Percentiles rank a stretch among this genome's conserved stretches.
phyloP scores from a whole-genome alignment of 192 early-diverging fungal genomes.

The Podila horticola region DNA sequence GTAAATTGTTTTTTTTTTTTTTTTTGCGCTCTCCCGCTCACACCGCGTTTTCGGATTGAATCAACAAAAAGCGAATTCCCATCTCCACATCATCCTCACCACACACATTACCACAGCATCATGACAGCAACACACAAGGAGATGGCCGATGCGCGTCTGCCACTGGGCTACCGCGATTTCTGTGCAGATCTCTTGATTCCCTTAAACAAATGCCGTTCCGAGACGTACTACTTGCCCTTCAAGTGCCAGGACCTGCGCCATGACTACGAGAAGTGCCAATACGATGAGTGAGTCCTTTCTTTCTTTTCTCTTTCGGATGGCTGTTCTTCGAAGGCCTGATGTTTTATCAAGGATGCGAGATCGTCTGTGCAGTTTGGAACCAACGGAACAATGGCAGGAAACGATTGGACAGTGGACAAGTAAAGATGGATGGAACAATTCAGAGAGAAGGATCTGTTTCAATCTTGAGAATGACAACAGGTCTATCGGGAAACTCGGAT shows the following conservation, averaged over 20 bases:
- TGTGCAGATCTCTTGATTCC: slow-evolving; percentile 92
- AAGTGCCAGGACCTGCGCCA: slow-evolving; percentile 92
- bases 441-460: too few species aligned
- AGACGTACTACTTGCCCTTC: slow-evolving; percentile 91
- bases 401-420: too few species aligned
- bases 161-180: slow-evolving; percentile 91
- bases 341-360: not conserved
- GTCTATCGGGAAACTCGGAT: too few species aligned
- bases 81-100: too few species aligned
- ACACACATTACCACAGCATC: slow-evolving; percentile 14
- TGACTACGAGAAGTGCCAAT: slow-evolving; percentile 94
- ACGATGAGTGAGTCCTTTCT: slow-evolving; percentile 78
- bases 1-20: too few species aligned
- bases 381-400: too few species aligned
- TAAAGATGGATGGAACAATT: too few species aligned
- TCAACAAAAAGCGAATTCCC: too few species aligned
- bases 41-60: too few species aligned
- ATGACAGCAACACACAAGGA: slow-evolving; percentile 91
- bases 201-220: slow-evolving; percentile 91
- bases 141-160: slow-evolving; percentile 84
- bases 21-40: not conserved
- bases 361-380: too few species aligned
- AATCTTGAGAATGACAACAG: too few species aligned
- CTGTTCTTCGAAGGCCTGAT: not conserved
- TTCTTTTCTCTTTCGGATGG: not conserved